These are phyloP conservation scores for Pythium aphanidermatum DNA, from an alignment of 352 stramenopile genomes.

Conservation along the genomic window DNA sequence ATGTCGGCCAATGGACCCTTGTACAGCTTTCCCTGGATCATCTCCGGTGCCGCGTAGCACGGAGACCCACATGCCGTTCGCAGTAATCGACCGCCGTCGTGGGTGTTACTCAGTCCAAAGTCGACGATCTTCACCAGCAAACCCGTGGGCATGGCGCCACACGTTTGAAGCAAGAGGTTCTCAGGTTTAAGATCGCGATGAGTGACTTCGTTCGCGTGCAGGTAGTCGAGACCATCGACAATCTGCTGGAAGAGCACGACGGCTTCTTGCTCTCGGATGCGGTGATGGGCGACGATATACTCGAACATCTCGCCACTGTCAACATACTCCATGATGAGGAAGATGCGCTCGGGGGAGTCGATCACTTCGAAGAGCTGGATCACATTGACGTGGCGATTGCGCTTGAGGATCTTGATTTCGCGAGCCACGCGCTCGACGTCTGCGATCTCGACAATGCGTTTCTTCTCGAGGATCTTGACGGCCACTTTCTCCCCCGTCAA, in stretches of 20 bases:
- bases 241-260: constrained; percentile 88
- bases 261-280: constrained; percentile 76
- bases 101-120: constrained; percentile 90
- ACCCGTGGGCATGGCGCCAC: constrained; percentile 17
- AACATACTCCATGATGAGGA: constrained; percentile 91
- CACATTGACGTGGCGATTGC: constrained; percentile 84
- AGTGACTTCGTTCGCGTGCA: constrained; percentile 87
- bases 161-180: constrained; percentile 86
- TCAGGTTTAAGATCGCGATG: constrained; percentile 90
- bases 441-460: constrained; percentile 78
- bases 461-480: constrained; percentile 92
- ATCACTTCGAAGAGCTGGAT: constrained; percentile 91
- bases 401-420: constrained; percentile 94
- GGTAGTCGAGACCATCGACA: constrained; percentile 86
- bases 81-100: constrained; percentile 73
- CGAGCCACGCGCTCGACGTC: constrained; percentile 88
- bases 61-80: constrained; percentile 89
- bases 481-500: constrained; percentile 90
- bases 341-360: constrained; percentile 82
- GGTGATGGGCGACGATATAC: constrained; percentile 90
- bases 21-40: constrained; percentile 88
- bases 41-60: constrained; percentile 91
- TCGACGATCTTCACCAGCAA: constrained; percentile 88
- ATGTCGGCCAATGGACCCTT: constrained; percentile 81
- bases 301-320: constrained; percentile 92